These are phyloP conservation scores for Austroboletus olivaceoglutinosus DNA, from an alignment of 1,284 basidiomycete genomes.

Conservation along the genomic window DNA sequence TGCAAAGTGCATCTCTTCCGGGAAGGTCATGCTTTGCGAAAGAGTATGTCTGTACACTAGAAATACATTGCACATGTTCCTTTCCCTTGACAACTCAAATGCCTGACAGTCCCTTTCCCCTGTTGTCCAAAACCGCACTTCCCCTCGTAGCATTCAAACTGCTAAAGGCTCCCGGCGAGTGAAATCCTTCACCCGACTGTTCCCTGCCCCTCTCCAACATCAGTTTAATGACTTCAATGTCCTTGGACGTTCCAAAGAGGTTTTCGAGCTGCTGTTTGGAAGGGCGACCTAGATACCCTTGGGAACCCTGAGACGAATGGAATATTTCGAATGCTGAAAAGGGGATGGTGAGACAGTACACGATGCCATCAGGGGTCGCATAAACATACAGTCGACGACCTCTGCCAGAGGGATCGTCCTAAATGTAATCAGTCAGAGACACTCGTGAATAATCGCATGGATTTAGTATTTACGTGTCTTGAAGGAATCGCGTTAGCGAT, in stretches of 20 bases:
- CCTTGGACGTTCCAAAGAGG: conserved; percentile 63
- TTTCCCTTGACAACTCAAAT: conserved; percentile 18
- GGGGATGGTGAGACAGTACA: conserved; percentile 1
- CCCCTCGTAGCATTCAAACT: conserved; percentile 39
- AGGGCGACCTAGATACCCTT: conserved; percentile 65
- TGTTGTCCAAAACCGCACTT: conserved; percentile 40
- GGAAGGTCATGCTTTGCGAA: no score
- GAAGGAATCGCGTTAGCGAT: conserved; percentile 23
- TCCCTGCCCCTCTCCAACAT: conserved; percentile 63
- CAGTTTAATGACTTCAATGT: conserved; percentile 56
- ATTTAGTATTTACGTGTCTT: conserved; percentile 70
- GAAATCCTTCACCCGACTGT: conserved; percentile 49
- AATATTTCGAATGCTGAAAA: conserved; percentile 48
- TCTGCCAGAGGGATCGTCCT: conserved; percentile 66
- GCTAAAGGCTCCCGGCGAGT: conserved; percentile 15
- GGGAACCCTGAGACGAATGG: conserved; percentile 65
- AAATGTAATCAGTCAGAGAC: conserved; percentile 15
- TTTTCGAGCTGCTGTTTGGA: conserved; percentile 79
- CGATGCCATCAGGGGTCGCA: neutral
- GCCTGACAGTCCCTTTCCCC: conserved; percentile 37
- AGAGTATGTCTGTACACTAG: conserved; percentile 10
- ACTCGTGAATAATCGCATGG: conserved; percentile 10
- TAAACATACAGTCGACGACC: conserved; percentile 70
- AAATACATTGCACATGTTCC: no score
- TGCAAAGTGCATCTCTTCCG: no score